These are phyloP conservation scores for Ophiostoma fasciatum DNA, from an alignment of 2,329 filamentous ascomycete species.

Conservation along the genomic window DNA sequence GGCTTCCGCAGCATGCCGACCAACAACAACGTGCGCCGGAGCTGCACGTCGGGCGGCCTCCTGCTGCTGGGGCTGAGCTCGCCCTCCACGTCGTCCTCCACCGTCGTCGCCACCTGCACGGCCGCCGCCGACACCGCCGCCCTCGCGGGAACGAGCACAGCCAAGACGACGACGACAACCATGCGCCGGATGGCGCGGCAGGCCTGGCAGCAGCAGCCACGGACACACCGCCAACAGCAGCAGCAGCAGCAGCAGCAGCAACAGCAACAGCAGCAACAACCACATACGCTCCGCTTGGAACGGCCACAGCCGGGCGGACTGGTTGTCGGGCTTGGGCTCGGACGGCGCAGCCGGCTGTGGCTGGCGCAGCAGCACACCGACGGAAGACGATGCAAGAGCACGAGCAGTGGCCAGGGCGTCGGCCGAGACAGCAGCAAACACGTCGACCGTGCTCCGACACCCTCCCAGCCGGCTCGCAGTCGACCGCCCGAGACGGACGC, in stretches of 20 bases:
- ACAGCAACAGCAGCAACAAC: too few species aligned
- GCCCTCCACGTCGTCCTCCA: constrained; percentile 22
- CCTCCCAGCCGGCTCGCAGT: too few species aligned
- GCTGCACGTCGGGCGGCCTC: constrained; percentile 39
- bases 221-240: constrained; percentile 16
- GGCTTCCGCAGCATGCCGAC: constrained; percentile 13
- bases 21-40: constrained; percentile 28
- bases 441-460: too few species aligned
- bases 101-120: constrained; percentile 25
- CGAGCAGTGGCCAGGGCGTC: constrained; percentile 14
- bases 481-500: too few species aligned
- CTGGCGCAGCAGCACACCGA: constrained; percentile 12
- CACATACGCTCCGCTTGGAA: too few species aligned
- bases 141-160: constrained; percentile 11
- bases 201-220: constrained; percentile 16
- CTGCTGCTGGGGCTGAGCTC: constrained; percentile 33
- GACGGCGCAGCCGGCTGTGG: too few species aligned
- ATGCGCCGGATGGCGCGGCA: constrained; percentile 22
- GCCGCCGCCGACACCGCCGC: constrained; percentile 24
- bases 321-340: neutral
- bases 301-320: neutral
- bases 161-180: constrained; percentile 16
- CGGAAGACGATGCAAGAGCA: constrained; percentile 16
- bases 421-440: constrained; percentile 7
- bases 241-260: constrained; percentile 6